Percentiles rank a stretch among this genome's conserved stretches.
These are phyloP conservation scores for Boletus reticulatus DNA, from an alignment of 768 basidiomycete species.

Conservation along the genomic window DNA sequence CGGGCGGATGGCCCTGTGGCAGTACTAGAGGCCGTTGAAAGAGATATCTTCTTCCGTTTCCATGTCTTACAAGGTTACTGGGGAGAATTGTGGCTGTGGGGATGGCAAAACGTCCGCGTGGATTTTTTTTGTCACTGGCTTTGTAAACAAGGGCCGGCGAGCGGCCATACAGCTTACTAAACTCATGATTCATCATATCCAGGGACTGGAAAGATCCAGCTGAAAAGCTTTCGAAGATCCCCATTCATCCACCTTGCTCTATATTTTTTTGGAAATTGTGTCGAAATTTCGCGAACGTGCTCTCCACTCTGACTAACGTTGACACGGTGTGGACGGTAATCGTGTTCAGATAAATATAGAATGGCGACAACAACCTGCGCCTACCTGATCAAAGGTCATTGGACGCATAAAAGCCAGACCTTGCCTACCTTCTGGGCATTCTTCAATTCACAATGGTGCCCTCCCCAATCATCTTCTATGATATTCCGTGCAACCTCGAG, in stretches of 20 bases:
- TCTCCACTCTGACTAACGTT: not conserved
- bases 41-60: not conserved
- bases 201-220: conserved; percentile 10
- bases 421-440: not conserved
- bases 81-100: no score
- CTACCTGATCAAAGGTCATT: not conserved
- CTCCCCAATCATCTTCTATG: conserved; percentile 40
- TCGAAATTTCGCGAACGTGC: not conserved
- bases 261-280: not conserved
- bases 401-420: conserved; percentile 5
- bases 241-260: not conserved
- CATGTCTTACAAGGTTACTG: not conserved
- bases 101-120: no score
- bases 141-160: no score
- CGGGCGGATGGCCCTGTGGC: conserved; percentile 23
- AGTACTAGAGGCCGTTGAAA: conserved; percentile 15
- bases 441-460: conserved; percentile 17
- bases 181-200: not conserved
- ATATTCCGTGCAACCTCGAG: conserved; percentile 37
- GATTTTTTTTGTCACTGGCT: no score
- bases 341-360: conserved; percentile 2
- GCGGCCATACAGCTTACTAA: no score
- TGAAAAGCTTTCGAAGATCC: not conserved
- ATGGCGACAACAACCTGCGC: not conserved
- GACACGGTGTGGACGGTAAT: not conserved